A percentile compares a stretch with the other conserved stretches of the same genome.
Evolutionary conservation across 1,139 yeast species (phyloP).

Genomic region (Yamadazyma epiphylla): DNA sequence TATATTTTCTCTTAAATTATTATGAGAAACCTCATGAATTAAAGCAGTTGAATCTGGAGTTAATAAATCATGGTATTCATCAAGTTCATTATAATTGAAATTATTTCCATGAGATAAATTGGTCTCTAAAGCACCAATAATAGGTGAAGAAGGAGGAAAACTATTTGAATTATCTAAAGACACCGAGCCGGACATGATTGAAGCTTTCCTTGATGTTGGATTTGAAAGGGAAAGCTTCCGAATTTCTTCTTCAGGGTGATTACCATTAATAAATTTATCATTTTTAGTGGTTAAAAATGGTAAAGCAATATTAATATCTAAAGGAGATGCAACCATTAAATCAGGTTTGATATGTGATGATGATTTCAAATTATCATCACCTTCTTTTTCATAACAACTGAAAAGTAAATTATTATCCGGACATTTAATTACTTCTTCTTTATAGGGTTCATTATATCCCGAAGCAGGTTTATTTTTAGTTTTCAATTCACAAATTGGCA

Average conservation of each 20-base stretch:
- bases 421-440: conserved; percentile 59
- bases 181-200: conserved; percentile 13
- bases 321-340: conserved; percentile 40
- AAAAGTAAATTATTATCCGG: conserved; percentile 58
- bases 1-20: conserved; percentile 25
- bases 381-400: conserved; percentile 45
- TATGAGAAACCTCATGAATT: conserved; percentile 22
- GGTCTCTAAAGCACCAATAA: conserved; percentile 42
- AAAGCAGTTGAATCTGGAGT: conserved; percentile 28
- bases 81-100: conserved; percentile 17
- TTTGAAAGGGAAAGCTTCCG: conserved; percentile 9
- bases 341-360: conserved; percentile 4
- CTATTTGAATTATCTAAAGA: conserved; percentile 3
- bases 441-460: conserved; percentile 42
- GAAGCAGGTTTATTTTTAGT: conserved; percentile 43
- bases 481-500: conserved; percentile 61
- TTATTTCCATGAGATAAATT: conserved; percentile 35
- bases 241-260: conserved; percentile 20
- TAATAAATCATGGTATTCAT: conserved; percentile 19
- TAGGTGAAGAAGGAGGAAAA: conserved; percentile 30
- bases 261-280: conserved; percentile 29
- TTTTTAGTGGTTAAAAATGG: conserved; percentile 42
- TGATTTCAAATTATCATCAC: conserved; percentile 1
- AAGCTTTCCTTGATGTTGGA: conserved; percentile 22
- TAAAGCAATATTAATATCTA: conserved; percentile 43